Base-by-base conservation (phyloP, 495 filamentous ascomycete species). In the Lasiosphaeriaceae sp. region DNA sequence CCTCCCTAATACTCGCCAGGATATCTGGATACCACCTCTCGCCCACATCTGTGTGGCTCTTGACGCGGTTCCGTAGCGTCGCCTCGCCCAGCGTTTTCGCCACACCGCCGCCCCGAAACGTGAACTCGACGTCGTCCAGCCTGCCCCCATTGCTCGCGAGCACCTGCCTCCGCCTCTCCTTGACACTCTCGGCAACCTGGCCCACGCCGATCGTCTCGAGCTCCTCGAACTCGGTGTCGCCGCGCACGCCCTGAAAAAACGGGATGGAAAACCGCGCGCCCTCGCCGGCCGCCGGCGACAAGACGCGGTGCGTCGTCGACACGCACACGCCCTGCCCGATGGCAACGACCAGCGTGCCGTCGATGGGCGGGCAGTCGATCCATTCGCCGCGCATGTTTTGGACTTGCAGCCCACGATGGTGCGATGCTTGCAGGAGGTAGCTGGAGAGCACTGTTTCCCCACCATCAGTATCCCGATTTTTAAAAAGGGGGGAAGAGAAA, bases 251-350 rank as follows among this genome's bases (percentile, higher is more conserved):
- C 67, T 96, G 91, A 68, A 98, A 98, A 68, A 97, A 93, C 0
- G 93, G 93, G 52, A 96, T 88, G 14, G 83, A 88, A 66, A 86
- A 95, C 22, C 93, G 76, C 29, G 94, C 79, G 0, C 93, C 93
- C 43, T 66, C 55, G 16, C 89, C 89, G 3, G 79, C 74, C 1
- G 66, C 54, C 0, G 89, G 89, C 3, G 77, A 81, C 1, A 88
- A 72, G 39, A 97, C 92, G 6, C 92, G 83, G 65, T 96, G 92
- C 20, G 91, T 95, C 0, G 92, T 96, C 39, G 82, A 84, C 34
- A 85, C 86, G 66, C 92, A 96, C 0, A 97, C 89, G 5, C 94
- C 93, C 17, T 96, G 91, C 0, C 94, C 94, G 62, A 98, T 95
- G 47, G 92, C 93, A 1, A 97, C 89, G 0, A 98, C 92, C 12